These are phyloP conservation scores for Thalassiosira sp. DNA, from an alignment of 352 stramenopile genomes.

Conservation along the genomic window DNA sequence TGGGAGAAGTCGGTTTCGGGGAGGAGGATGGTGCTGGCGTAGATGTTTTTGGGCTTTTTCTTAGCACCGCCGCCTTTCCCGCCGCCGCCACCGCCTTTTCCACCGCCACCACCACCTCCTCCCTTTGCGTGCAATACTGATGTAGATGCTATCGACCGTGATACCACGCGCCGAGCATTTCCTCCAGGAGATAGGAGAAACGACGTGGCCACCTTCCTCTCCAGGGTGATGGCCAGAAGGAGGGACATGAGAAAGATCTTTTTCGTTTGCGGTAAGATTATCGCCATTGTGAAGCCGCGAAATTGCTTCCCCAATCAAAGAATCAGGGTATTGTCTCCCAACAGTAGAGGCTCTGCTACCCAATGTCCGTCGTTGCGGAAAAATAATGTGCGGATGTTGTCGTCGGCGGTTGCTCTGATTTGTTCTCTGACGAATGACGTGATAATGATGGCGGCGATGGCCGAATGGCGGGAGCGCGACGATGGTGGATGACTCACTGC, in stretches of 20 bases:
- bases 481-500: no score
- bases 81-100: not conserved
- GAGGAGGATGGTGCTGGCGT: conserved; percentile 92
- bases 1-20: conserved; percentile 95
- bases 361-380: no score
- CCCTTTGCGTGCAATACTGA: not conserved
- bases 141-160: conserved; percentile 10
- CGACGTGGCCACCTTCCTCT: conserved; percentile 28
- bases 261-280: conserved; percentile 36
- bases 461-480: no score
- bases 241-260: conserved; percentile 47
- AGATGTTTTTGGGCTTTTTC: conserved; percentile 83
- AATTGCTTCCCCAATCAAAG: not conserved
- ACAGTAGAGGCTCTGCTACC: no score
- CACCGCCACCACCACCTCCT: not conserved
- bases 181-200: conserved; percentile 21
- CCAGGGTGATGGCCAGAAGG: conserved; percentile 39
- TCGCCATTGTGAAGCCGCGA: conserved; percentile 26
- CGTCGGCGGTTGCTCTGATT: no score
- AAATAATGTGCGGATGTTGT: no score
- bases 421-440: no score
- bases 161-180: conserved; percentile 7
- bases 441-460: no score
- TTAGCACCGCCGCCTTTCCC: conserved; percentile 45
- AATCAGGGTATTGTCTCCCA: no score